Evolutionary conservation across 805 yeast species (phyloP).

Genomic region (Saccharomycopsis amapae): DNA sequence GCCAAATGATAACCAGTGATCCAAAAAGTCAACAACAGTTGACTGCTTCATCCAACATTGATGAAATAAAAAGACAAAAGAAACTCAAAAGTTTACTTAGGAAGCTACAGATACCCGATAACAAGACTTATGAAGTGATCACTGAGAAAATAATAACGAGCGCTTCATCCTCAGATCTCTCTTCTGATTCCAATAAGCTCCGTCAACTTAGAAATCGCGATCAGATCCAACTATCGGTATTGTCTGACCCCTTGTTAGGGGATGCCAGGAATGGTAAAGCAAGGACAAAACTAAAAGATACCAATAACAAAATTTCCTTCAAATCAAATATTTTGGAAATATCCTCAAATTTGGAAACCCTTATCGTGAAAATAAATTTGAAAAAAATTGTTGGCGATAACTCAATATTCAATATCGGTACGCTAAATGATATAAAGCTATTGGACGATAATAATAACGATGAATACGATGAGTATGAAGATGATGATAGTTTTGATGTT

Average conservation of each 20-base stretch:
- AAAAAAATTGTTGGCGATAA: conserved; percentile 9
- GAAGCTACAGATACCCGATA: conserved; percentile 33
- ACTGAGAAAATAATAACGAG: conserved; percentile 30
- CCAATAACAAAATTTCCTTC: background rate
- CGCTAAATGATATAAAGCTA: background rate
- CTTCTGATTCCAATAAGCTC: conserved; percentile 21
- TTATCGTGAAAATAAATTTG: conserved; percentile 13
- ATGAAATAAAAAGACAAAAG: conserved; percentile 11
- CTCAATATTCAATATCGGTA: conserved; percentile 8
- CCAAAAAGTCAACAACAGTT: too few relatives aligned
- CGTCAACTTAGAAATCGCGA: conserved; percentile 21
- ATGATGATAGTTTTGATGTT: background rate
- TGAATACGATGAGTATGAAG: background rate
- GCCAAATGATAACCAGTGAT: background rate
- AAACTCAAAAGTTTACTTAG: conserved; percentile 24
- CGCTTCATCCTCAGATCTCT: conserved; percentile 18
- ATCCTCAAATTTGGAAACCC: too few relatives aligned
- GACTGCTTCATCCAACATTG: background rate
- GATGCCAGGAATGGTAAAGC: background rate
- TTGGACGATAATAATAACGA: background rate
- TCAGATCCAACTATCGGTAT: conserved; percentile 5
- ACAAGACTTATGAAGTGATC: conserved; percentile 31
- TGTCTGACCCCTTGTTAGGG: conserved; percentile 2
- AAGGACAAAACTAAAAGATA: background rate
- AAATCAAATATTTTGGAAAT: too few relatives aligned